Conservation (phyloP, 768 basidiomycete species). For the Pleurotus eryngii region DNA sequence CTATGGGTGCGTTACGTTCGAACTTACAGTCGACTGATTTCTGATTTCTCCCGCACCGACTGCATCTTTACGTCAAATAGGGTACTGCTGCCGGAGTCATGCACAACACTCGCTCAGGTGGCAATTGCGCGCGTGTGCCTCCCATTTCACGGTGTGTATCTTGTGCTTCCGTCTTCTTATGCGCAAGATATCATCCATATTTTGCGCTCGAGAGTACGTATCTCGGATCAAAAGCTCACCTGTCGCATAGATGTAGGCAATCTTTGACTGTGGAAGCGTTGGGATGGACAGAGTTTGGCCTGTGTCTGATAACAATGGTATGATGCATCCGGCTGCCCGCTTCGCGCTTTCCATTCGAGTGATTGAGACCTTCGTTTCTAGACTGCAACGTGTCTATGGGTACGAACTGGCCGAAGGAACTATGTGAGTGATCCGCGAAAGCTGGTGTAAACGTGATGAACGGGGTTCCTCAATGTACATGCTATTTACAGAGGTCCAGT, state of each 20-base stretch:
- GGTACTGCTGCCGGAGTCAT: conserved; percentile 66
- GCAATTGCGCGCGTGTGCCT: conserved; percentile 51
- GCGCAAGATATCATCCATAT: neutral
- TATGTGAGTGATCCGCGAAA: conserved; percentile 21
- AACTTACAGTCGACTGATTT: neutral
- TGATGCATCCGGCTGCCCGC: conserved; percentile 45
- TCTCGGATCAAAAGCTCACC: conserved; percentile 5
- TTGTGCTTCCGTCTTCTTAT: neutral
- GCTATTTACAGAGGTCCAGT: neutral
- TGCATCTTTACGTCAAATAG: conserved; percentile 29
- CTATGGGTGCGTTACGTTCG: conserved; percentile 55
- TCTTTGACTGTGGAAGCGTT: conserved; percentile 70
- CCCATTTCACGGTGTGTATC: conserved; percentile 47
- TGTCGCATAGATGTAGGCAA: conserved; percentile 57
- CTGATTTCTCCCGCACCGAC: neutral
- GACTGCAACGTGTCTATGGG: conserved; percentile 14
- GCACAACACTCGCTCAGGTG: conserved; percentile 59
- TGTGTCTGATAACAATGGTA: conserved; percentile 54
- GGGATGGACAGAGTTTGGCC: conserved; percentile 71
- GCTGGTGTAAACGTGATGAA: conserved; percentile 5
- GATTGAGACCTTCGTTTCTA: neutral
- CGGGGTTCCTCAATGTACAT: neutral
- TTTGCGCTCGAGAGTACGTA: neutral
- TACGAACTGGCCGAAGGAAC: conserved; percentile 11
- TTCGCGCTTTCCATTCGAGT: conserved; percentile 8